Evolutionary conservation across 2,329 filamentous ascomycete genomes (phyloP).

Genomic region (Aspergillus chevalieri): DNA sequence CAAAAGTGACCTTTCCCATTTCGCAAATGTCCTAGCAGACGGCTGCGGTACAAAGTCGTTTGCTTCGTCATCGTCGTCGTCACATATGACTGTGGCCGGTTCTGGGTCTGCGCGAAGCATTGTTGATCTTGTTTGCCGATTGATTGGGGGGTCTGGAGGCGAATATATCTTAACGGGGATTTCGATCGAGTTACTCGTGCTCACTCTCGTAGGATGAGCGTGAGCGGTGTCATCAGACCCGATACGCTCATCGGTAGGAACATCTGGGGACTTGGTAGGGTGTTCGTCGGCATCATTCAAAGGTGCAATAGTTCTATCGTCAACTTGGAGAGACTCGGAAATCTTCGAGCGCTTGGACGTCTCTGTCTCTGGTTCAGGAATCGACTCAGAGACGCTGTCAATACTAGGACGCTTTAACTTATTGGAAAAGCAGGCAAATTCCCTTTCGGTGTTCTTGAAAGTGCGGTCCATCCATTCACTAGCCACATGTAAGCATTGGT

Average conservation of each 20-base stretch:
- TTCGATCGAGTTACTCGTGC: conserved; percentile 9
- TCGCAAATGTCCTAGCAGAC: conserved; percentile 7
- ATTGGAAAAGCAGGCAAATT: conserved; percentile 4
- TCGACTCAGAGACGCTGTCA: conserved; percentile 5
- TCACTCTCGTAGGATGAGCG: conserved; percentile 6
- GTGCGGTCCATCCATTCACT: conserved; percentile 30
- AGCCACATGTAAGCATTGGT: conserved; percentile 5
- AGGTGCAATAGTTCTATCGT: background rate
- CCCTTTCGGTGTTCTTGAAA: conserved; percentile 17
- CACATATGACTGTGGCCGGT: conserved; percentile 14
- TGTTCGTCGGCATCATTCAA: conserved; percentile 5
- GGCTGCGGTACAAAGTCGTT: conserved; percentile 3
- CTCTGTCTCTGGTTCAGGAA: conserved; percentile 4
- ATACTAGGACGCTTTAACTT: conserved; percentile 11
- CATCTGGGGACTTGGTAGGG: conserved; percentile 2
- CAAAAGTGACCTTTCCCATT: conserved; percentile 35
- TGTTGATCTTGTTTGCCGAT: conserved; percentile 28
- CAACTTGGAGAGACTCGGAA: conserved; percentile 24
- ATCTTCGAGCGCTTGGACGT: conserved; percentile 23
- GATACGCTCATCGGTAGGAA: background rate
- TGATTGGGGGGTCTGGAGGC: conserved; percentile 1
- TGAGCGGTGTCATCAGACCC: conserved; percentile 5
- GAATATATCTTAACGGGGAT: conserved; percentile 27
- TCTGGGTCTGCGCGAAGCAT: conserved; percentile 11
- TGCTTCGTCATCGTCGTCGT: conserved; percentile 13